Conservation (phyloP, 805 yeast species). For the Candida andamanensis region DNA sequence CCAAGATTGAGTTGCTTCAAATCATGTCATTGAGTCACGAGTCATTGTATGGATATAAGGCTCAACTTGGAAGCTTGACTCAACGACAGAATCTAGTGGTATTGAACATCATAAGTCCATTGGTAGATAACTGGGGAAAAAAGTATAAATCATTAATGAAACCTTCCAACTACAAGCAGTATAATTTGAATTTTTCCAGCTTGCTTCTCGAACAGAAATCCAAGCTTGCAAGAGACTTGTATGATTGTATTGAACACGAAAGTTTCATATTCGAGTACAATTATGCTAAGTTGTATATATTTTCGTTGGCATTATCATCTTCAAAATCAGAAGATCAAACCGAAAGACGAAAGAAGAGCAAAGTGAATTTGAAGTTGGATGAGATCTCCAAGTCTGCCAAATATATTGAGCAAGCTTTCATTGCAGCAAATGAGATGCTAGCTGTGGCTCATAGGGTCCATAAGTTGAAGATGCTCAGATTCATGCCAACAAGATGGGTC, state of each 20-base stretch:
- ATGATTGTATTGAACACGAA: constrained; percentile 53
- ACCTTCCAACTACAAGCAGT: constrained; percentile 39
- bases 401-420: constrained; percentile 76
- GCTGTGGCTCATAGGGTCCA: constrained; percentile 68
- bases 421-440: constrained; percentile 76
- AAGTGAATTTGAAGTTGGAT: constrained; percentile 47
- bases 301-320: constrained; percentile 68
- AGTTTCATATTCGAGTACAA: constrained; percentile 76
- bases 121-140: constrained; percentile 72
- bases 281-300: constrained; percentile 79
- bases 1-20: constrained; percentile 73
- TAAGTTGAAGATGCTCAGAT: constrained; percentile 54
- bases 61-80: constrained; percentile 45
- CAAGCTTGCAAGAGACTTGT: constrained; percentile 34
- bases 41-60: constrained; percentile 66
- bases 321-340: constrained; percentile 16
- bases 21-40: constrained; percentile 81
- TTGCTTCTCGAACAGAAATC: constrained; percentile 23
- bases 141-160: constrained; percentile 53
- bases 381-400: constrained; percentile 69
- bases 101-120: constrained; percentile 67
- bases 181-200: constrained; percentile 18
- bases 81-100: constrained; percentile 67
- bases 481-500: constrained; percentile 92
- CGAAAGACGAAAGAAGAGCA: constrained; percentile 11